Base-by-base conservation (phyloP, 2,329 filamentous ascomycete species). In the Fusarium annulatum region DNA sequence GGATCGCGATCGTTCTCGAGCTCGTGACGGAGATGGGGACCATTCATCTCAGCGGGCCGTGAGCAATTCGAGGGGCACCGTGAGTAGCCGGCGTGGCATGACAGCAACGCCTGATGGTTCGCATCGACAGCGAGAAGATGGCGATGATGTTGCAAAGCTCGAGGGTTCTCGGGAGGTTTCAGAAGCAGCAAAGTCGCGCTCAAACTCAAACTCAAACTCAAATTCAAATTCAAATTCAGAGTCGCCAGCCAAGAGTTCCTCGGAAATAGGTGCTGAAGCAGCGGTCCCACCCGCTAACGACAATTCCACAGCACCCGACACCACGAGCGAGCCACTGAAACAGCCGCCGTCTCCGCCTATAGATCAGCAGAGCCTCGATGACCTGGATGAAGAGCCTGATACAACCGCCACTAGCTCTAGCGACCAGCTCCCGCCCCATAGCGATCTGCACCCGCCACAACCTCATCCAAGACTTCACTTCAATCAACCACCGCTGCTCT, bases 371-470 rank as follows among this genome's bases (percentile, higher is more conserved):
- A 71, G 63, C 68, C 67, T 74, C 67, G 68, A 55, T 55, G 68
- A 52, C 49, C 30, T 52, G 49, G 49, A 68, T 60, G 69, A 66
- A 74, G 66, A 63, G 61, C 72, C 71, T 73, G 71, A 70, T 59
- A 63, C 64, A 72, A 67, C 72, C 61, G 68, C 65, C 60, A 70
- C 72, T 75, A 74, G 72, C 72, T 76, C 76, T 61, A 78, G 66
- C 61, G 71, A 72, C 74, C 67, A 73, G 58, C 66, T 67, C 67
- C 72, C 62, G 66, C 72, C 64, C 49, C 63, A 65, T 61, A 73
- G 65, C 65, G 73, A 77, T 77, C 71, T 66, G 69, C 71, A 69
- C 60, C 71, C 72, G 61, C 75, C 58, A 72, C 77, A 75, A 71
- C 64, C 64, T 62, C 64, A 64, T 63, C 65, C 66, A 60, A 62